Base-by-base conservation (phyloP, 495 filamentous ascomycete species). In the Immersiella caudata region DNA sequence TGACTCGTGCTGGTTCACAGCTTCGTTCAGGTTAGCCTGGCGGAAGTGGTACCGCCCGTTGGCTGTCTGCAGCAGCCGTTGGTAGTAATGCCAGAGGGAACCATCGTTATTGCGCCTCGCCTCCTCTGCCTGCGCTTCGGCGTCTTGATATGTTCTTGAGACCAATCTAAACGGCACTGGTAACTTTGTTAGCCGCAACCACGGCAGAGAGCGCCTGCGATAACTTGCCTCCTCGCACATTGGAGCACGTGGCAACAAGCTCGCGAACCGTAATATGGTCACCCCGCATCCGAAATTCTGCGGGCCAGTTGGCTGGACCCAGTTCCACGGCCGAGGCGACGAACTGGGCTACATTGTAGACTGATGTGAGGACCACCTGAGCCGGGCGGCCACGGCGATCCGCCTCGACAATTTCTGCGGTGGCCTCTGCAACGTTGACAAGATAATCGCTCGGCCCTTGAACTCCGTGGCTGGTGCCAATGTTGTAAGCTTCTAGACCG, bases 241-340 rank as follows among this genome's bases (percentile, higher is more conserved):
- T 68, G 52, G 80, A 81, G 51, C 79, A 84, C 24, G 78, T 76
- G 49, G 71, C 67, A 20, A 87, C 75, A 29, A 89, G 70, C 50
- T 85, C 82, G 9, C 79, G 76, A 0, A 87, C 78, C n/a, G 79
- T 82, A 72, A 90, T 75, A 8, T 84, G 79, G 61, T 90, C 86
- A 33, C 89, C 90, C 58, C 80, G 78, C 84, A 93, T 87, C 60
- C 82, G 79, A 58, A 88, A 83, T 68, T 92, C 89, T n/a, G 76
- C 73, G 7, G 89, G 90, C 90, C 90, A 93, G 40, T 75, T 77
- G 9, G 79, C 79, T 40, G 88, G 78, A 4, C 85, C 86, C 26
- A 91, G 71, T 40, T 86, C 85, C 50, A 86, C 74, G 2, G 89
- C 86, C 25, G 84, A 81, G 2, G 86, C 88, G 49, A 93, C 81